Evolutionary conservation across 352 stramenopile species (phyloP), one percentile per base, ranked within the genome.

Genomic region (Globisporangium canariense): DNA sequence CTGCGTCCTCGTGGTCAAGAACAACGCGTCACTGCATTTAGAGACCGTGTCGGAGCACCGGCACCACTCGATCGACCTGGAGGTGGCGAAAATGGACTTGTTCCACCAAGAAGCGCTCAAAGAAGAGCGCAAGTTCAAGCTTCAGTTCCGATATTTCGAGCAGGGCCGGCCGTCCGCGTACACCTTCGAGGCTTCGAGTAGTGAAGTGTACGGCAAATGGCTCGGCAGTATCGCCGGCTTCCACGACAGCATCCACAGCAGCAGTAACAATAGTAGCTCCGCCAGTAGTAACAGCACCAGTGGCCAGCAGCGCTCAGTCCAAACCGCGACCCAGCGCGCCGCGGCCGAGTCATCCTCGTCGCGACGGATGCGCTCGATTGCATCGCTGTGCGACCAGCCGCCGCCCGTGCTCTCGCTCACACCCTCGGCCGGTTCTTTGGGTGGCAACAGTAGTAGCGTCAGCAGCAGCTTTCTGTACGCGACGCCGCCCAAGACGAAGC

Each of bases 401-500:
- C 16, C 54, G 30, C 30, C 61, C 13, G 30, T 40, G 14, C 5
- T 45, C 10, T 40, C 51, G 25, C 49, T 53, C 18, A 9, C 45
- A 22, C 13, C 36, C 36, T 18, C 40, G 14, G 30, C 14, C 6
- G 41, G 13, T n/a, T 49, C 43, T 10, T 22, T 20, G 14, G 18
- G 14, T 9, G 5, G 14, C 4, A 28, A 28, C 25, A 14, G 13
- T 7, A 46, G 40, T 58, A 53, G 22, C n/a, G 41, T 69, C 22
- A 54, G 78, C 36, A 75, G 69, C 41, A 74, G 70, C 13, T 80
- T 91, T 5, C 62, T 89, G 47, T 88, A 79, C 60, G 67, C 81
- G 1, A 74, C 77, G 22, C 76, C 76, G 28, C 79, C 85, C 20
- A 78, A 80, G 55, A 89, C 76, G 36, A 86, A 86, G 20, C 83